Evolutionary conservation across 257 asterid genomes (phyloP).

Genomic region (Schizonepeta tenuifolia): DNA sequence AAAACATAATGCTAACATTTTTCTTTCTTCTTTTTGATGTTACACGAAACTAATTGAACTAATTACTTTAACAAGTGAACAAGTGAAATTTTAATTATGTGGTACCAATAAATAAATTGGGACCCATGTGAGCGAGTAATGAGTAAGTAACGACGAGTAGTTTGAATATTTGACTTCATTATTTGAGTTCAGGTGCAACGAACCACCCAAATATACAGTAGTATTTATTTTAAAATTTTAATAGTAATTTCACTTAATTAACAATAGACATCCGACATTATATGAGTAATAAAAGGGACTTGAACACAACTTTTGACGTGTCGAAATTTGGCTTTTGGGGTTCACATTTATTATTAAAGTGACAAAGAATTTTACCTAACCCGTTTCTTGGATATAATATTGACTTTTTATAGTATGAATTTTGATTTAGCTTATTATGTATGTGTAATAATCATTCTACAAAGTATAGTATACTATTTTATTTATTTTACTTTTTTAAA

Average conservation of each 20-base stretch:
- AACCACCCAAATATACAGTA: not conserved
- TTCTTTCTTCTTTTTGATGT: too few species aligned
- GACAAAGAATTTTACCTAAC: conserved; percentile 15
- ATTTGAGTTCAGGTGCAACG: conserved; percentile 17
- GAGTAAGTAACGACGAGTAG: not conserved
- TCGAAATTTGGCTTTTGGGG: conserved; percentile 11
- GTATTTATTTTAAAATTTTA: not conserved
- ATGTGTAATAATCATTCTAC: not conserved
- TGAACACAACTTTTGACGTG: conserved; percentile 27
- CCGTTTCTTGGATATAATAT: not conserved
- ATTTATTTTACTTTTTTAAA: too few species aligned
- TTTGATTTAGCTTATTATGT: not conserved
- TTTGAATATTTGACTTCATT: not conserved
- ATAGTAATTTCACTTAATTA: conserved; percentile 9
- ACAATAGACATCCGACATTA: not conserved
- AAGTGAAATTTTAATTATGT: too few species aligned
- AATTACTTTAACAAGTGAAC: not conserved
- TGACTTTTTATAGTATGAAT: not conserved
- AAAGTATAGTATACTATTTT: too few species aligned
- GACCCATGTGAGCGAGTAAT: not conserved
- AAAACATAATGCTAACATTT: too few species aligned
- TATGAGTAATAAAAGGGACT: not conserved
- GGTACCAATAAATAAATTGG: not conserved
- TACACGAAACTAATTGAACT: not conserved
- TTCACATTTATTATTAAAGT: conserved; percentile 10